A percentile compares a stretch with the other conserved stretches of the same genome.
Evolutionary conservation across 192 early-diverging fungal genomes (phyloP).

Genomic region (Backusella morwellensis): DNA sequence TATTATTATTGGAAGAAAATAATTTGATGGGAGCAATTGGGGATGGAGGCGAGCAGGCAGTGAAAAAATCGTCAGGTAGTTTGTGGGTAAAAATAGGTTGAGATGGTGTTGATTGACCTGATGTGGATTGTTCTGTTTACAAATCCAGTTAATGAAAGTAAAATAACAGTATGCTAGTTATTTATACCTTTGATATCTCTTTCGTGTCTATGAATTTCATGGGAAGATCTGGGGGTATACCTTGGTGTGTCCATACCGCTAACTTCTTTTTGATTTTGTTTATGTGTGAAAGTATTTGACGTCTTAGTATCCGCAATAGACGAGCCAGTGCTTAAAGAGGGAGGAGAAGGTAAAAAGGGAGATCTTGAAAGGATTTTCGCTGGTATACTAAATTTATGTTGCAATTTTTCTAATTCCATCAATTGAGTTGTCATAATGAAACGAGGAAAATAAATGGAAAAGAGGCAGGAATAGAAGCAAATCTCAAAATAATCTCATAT

Average conservation of each 20-base stretch:
- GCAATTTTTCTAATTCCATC: neutral
- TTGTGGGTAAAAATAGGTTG: neutral
- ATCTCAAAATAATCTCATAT: neutral
- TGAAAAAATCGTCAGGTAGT: conserved; percentile 7
- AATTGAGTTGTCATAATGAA: neutral
- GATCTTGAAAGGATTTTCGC: neutral
- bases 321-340: neutral
- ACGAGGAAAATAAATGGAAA: neutral
- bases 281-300: neutral
- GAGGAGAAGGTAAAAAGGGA: neutral
- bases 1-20: neutral
- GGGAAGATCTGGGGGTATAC: neutral
- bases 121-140: neutral
- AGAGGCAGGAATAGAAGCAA: neutral
- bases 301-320: neutral
- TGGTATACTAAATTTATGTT: neutral
- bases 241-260: neutral
- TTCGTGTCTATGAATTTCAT: neutral
- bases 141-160: neutral
- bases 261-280: neutral
- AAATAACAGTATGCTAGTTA: neutral
- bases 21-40: neutral
- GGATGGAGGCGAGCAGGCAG: conserved; percentile 1
- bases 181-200: neutral
- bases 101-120: neutral